Evolutionary conservation across 768 basidiomycete genomes (phyloP).

Genomic region (Pholiota microspora): DNA sequence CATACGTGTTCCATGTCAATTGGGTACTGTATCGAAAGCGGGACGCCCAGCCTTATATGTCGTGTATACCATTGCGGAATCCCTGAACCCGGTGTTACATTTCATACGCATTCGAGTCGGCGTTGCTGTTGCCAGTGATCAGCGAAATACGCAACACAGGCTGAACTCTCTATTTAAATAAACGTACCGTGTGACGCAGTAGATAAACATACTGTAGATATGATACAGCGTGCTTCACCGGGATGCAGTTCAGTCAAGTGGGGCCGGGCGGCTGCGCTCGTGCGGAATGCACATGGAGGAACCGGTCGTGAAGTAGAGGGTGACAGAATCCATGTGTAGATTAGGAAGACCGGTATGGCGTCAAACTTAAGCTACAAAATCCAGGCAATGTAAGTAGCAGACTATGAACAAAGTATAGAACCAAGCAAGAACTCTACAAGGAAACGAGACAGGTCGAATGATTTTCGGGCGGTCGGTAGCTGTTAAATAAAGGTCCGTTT

Average conservation of each 20-base stretch:
- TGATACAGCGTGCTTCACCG: neutral
- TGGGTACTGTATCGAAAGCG: neutral
- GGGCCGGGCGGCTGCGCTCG: neutral
- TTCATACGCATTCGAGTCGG: neutral
- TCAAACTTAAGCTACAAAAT: neutral
- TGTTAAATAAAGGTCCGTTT: neutral
- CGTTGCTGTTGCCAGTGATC: neutral
- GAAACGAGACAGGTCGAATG: neutral
- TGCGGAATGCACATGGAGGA: constrained; percentile 4
- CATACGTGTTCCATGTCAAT: neutral
- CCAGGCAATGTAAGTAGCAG: no score
- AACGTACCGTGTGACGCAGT: neutral
- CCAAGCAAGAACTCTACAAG: no score
- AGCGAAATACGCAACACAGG: no score
- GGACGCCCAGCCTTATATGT: neutral
- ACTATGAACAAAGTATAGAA: no score
- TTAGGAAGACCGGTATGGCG: neutral
- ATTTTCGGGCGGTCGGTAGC: neutral
- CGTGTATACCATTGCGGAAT: neutral
- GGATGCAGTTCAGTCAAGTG: neutral
- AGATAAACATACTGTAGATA: no score
- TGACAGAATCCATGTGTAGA: constrained; percentile 11
- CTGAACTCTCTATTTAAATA: neutral
- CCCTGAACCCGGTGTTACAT: no score
- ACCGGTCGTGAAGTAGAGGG: neutral